These are phyloP conservation scores for Casuarina glauca DNA, from an alignment of 306 rosid species.

Conservation along the genomic window DNA sequence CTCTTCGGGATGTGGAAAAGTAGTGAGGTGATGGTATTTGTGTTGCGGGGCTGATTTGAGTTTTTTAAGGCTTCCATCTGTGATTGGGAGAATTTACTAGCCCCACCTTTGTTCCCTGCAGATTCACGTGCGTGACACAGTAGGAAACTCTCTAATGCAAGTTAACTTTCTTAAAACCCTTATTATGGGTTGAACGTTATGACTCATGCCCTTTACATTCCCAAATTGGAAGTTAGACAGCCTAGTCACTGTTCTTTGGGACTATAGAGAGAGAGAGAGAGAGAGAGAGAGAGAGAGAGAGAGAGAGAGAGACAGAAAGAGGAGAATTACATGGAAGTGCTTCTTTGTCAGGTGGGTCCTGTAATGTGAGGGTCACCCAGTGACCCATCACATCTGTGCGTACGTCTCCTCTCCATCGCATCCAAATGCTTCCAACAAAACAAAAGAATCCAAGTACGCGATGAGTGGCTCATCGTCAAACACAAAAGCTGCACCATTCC, in stretches of 20 bases:
- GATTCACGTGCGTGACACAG: no score
- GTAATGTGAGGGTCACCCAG: not conserved
- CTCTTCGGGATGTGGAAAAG: no score
- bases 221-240: no score
- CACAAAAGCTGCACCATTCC: conserved; percentile 15
- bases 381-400: conserved; percentile 5
- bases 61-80: no score
- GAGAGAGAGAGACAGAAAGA: not conserved
- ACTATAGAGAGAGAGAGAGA: not conserved
- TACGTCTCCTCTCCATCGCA: conserved; percentile 16
- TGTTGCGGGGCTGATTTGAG: no score
- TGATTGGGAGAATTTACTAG: no score
- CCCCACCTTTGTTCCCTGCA: no score
- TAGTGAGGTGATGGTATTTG: no score
- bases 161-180: no score
- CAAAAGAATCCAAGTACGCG: conserved; percentile 33
- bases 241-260: not conserved
- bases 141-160: no score
- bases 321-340: not conserved
- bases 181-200: no score
- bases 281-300: not conserved
- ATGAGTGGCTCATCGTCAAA: conserved; percentile 46
- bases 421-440: conserved; percentile 45
- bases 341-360: not conserved
- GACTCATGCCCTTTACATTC: no score